Evolutionary conservation across 2,329 filamentous ascomycete species (phyloP), one percentile per base, ranked within the genome.

Genomic region (Cercospora sesami): DNA sequence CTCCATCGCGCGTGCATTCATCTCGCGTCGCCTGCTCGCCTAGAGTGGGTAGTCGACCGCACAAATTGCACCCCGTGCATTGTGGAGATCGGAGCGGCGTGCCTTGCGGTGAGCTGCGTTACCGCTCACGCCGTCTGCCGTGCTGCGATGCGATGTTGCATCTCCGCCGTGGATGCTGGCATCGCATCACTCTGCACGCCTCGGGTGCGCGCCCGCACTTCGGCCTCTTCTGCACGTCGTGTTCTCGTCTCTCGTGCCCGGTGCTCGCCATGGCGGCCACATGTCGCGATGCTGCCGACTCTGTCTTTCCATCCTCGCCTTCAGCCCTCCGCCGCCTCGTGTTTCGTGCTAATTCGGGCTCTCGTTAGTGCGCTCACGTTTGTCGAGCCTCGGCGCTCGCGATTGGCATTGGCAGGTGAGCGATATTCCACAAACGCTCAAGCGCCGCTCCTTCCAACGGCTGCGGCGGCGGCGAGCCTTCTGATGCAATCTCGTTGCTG

Each of bases 21-120:
- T 28, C 16, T 31, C 21, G 53, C 26, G 26, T 51, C 30, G 28
- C 26, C 4, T 31, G 45, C 53, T 30, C 51, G 64, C 64, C 59
- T 66, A 31, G 60, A 64, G 48, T 45, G 31, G 45, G 39, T 18
- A n/a, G 30, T 51, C 21, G 39, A n/a, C 39, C n/a, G 33, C 30
- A 23, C 45, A 28, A 48, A 30, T 36, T 21, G 36, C 45, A 31
- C 26, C 21, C 31, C 42, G 57, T 64, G 65, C 36, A 60, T 61
- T 45, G 51, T 57, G 53, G 23, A 57, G 53, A 31, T 57, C 53
- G 53, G 53, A 57, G 53, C 53, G 53, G 53, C 53, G 53, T 57
- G 53, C 53, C 16, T 30, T 16, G 53, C 53, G 53, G 3, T 28
- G 28, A n/a, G 51, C n/a, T 48, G 42, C 42, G 45, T 51, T 51